These are phyloP conservation scores for Debaryomyces sp. DNA, from an alignment of 1,139 yeast species.

Conservation along the genomic window DNA sequence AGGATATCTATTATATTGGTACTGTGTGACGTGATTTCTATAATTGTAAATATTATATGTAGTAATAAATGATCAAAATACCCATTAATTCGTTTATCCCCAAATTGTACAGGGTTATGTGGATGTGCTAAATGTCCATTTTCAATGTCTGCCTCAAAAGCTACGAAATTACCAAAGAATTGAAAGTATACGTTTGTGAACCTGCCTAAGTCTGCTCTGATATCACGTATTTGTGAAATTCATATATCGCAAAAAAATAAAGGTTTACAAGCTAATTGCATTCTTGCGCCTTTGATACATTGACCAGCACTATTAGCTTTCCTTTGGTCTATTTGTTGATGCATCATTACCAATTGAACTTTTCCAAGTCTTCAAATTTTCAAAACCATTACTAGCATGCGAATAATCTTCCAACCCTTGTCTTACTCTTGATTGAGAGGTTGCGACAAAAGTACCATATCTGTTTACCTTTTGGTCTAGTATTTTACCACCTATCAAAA, in stretches of 20 bases:
- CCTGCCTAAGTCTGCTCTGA: too few species aligned
- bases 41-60: not conserved
- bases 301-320: too few species aligned
- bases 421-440: conserved; percentile 59
- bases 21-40: not conserved
- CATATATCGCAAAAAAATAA: conserved; percentile 17
- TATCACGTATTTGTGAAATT: too few species aligned
- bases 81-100: not conserved
- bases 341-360: conserved; percentile 66
- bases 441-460: conserved; percentile 88
- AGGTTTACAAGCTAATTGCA: too few species aligned
- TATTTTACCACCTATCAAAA: conserved; percentile 75
- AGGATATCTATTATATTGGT: conserved; percentile 12
- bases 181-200: too few species aligned
- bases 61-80: not conserved
- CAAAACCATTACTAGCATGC: conserved; percentile 70
- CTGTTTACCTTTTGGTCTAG: conserved; percentile 79
- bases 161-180: too few species aligned
- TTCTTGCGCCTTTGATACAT: too few species aligned
- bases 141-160: too few species aligned
- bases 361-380: conserved; percentile 66
- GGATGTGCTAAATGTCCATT: too few species aligned
- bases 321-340: not conserved
- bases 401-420: conserved; percentile 75
- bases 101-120: too few species aligned